Base-by-base conservation (phyloP, 2,329 filamentous ascomycete genomes). In the Boeremia exigua region DNA sequence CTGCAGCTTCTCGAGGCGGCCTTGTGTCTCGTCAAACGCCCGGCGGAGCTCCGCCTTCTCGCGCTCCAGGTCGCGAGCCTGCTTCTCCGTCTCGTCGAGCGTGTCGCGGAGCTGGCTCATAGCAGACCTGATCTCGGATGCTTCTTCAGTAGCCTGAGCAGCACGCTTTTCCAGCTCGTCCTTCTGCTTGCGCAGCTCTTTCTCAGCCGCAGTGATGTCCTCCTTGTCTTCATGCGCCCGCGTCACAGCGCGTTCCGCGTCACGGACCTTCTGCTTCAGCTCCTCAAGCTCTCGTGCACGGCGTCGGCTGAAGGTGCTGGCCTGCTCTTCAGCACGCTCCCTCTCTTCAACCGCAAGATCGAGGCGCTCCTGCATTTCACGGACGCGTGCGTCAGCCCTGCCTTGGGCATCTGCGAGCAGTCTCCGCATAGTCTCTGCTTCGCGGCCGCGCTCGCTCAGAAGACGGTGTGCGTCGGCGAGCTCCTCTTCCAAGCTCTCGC, bases 361-460 rank as follows among this genome's bases (percentile, higher is more conserved):
- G 83, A 98, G 88, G 2, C 89, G 87, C 54, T 91, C 87, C 49
- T 91, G 89, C 87, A 96, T 95, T 62, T 98, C 94, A 27, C 91
- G 87, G 15, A 96, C 85, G 69, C 92, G 90, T 57, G 81, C 81
- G 62, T 98, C 93, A 1, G 93, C 88, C 9, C 91, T 84, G 56
- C 89, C 86, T 73, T 98, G 92, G 8, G 93, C 91, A 62, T 98
- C 94, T 14, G 88, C 88, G 11, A 99, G 80, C 56, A 98, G 82
- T 44, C 92, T 84, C 30, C 95, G 87, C 93, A 99, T 98, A 0
- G 92, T 97, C 78, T 98, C 94, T 25, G 88, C 91, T 77, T 99
- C 95, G 38, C 95, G 86, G 4, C 91, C 94, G 25, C 95, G 88
- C 75, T 99, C 95, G 48, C 86, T 87, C 2, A 99, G 83, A 58